phyloP scores from a whole-genome alignment of 2,329 filamentous ascomycete species.

The Aspergillus novofumigatus region DNA sequence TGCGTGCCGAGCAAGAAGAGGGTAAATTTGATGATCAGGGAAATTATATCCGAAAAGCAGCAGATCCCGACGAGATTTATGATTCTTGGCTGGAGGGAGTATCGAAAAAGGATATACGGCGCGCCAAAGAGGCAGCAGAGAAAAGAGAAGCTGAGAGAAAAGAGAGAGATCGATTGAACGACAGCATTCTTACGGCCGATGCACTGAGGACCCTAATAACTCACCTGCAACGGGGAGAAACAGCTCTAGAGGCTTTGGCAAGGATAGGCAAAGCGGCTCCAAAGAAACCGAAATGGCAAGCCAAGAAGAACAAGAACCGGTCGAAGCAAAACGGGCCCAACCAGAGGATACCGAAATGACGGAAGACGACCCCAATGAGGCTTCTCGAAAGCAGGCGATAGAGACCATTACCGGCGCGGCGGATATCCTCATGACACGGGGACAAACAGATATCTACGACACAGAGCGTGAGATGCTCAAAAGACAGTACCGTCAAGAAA shows the following conservation, averaged over 20 bases:
- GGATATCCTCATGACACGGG: conserved; percentile 77
- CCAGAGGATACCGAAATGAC: conserved; percentile 67
- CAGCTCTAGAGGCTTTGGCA: conserved; percentile 79
- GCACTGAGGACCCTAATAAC: conserved; percentile 69
- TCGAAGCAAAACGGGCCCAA: conserved; percentile 40
- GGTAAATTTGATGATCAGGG: conserved; percentile 86
- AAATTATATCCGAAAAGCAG: conserved; percentile 86
- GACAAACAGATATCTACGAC: conserved; percentile 88
- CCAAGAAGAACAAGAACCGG: conserved; percentile 52
- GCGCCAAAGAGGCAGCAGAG: conserved; percentile 80
- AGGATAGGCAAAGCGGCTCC: conserved; percentile 66
- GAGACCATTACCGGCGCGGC: conserved; percentile 83
- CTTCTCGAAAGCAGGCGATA: conserved; percentile 67
- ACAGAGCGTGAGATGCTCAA: conserved; percentile 77
- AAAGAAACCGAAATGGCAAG: conserved; percentile 59
- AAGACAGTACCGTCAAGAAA: conserved; percentile 77
- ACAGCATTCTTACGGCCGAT: conserved; percentile 68
- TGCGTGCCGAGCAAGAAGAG: conserved; percentile 84
- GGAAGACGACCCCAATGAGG: conserved; percentile 65
- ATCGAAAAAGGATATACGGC: conserved; percentile 89
- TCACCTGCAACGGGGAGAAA: conserved; percentile 74
- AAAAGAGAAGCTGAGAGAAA: conserved; percentile 74
- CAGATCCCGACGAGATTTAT: conserved; percentile 82
- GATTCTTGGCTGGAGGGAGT: conserved; percentile 90
- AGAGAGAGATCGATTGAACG: conserved; percentile 67